These are phyloP conservation scores for Trichoderma harzianum DNA, from an alignment of 2,329 filamentous ascomycete species.

Conservation along the genomic window DNA sequence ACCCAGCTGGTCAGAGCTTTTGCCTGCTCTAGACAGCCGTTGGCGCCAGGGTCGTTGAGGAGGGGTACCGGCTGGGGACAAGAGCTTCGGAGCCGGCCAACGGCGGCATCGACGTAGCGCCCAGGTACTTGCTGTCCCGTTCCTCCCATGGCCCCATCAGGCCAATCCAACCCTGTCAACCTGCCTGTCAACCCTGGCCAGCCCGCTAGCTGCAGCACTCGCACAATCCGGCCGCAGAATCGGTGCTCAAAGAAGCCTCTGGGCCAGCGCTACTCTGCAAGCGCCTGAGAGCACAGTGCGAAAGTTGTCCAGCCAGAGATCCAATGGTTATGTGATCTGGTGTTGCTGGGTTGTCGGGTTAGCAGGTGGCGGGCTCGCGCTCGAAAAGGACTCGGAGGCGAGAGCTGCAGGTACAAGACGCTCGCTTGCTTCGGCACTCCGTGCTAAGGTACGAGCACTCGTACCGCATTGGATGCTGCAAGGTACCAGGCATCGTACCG, in stretches of 20 bases:
- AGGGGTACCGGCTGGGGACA: constrained; percentile 13
- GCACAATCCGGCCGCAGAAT: constrained; percentile 11
- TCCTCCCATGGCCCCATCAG: background rate
- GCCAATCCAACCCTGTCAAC: constrained; percentile 5
- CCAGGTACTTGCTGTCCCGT: background rate
- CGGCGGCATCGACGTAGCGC: background rate
- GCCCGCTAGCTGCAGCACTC: background rate
- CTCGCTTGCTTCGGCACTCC: background rate
- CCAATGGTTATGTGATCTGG: background rate
- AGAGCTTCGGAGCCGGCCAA: background rate
- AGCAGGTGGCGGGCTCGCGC: background rate
- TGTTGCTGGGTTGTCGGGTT: too few species aligned
- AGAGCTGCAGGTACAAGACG: background rate
- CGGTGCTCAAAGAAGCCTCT: constrained; percentile 11
- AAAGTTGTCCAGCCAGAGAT: too few species aligned
- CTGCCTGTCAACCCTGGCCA: constrained; percentile 11
- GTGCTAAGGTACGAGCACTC: background rate
- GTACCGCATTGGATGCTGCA: background rate
- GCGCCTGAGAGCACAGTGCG: background rate
- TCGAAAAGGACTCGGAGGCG: background rate
- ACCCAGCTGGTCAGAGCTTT: constrained; percentile 13
- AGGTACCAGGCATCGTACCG: background rate
- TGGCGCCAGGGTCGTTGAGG: background rate
- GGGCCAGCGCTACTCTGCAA: background rate
- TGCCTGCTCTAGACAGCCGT: background rate